phyloP scores from a whole-genome alignment of 1,139 yeast species.

The Candida dubliniensis region DNA sequence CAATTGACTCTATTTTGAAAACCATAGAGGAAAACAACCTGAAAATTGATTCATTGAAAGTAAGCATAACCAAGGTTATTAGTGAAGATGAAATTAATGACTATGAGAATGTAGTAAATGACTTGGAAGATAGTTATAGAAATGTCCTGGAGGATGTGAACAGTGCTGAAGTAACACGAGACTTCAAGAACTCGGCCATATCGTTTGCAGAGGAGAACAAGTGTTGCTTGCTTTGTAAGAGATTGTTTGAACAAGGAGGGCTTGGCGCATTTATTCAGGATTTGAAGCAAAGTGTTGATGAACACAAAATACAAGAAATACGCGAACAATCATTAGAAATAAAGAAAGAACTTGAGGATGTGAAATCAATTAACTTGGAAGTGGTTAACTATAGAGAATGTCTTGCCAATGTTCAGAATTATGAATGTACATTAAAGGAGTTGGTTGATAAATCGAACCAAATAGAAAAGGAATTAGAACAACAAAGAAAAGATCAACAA shows the following conservation, averaged over 20 bases:
- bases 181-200: conserved; percentile 64
- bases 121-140: conserved; percentile 60
- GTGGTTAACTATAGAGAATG: conserved; percentile 28
- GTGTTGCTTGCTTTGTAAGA: conserved; percentile 64
- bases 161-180: conserved; percentile 63
- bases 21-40: conserved; percentile 17
- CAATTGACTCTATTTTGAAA: conserved; percentile 9
- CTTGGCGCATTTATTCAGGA: conserved; percentile 32
- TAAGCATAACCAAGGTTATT: conserved; percentile 27
- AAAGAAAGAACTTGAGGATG: conserved; percentile 28
- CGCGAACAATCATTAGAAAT: conserved; percentile 33
- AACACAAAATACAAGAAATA: conserved; percentile 37
- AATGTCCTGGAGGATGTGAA: conserved; percentile 62
- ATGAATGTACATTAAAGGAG: conserved; percentile 12
- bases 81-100: conserved; percentile 50
- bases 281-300: conserved; percentile 37
- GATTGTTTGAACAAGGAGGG: conserved; percentile 53
- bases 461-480: conserved; percentile 18
- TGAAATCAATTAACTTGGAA: conserved; percentile 29
- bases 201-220: conserved; percentile 56
- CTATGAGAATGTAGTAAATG: conserved; percentile 50
- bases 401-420: conserved; percentile 8
- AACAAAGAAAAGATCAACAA: conserved; percentile 9
- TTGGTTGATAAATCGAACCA: conserved; percentile 13
- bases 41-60: conserved; percentile 18